These are phyloP conservation scores for Fraxinus albicans DNA, from an alignment of 305 asterid genomes.

Conservation along the genomic window DNA sequence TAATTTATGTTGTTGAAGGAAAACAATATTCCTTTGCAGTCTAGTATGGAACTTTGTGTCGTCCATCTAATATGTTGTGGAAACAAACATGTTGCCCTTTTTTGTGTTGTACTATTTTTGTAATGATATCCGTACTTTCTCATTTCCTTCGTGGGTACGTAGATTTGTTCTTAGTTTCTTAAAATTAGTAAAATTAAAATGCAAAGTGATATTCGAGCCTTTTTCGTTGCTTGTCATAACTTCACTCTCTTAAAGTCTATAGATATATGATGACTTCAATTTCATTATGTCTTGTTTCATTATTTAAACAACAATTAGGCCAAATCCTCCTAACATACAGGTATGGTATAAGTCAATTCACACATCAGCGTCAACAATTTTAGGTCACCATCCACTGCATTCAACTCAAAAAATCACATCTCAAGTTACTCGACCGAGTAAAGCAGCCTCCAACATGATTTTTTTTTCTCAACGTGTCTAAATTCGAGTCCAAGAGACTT, in stretches of 20 bases:
- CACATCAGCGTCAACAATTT: background rate
- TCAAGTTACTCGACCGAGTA: background rate
- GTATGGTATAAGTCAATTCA: background rate
- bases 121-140: background rate
- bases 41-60: background rate
- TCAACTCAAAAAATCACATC: background rate
- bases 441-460: background rate
- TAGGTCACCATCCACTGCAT: background rate
- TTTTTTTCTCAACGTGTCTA: background rate
- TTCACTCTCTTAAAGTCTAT: no score
- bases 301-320: background rate
- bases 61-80: background rate
- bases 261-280: no score
- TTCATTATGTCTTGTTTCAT: background rate
- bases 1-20: conserved; percentile 10
- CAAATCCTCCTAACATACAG: background rate
- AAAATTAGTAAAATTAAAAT: background rate
- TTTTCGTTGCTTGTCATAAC: no score
- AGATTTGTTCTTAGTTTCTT: background rate
- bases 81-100: background rate
- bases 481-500: background rate
- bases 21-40: background rate
- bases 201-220: no score
- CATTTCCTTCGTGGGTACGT: background rate
- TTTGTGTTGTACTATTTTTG: background rate